These are phyloP conservation scores for Fraxinus sp. DNA, from an alignment of 305 asterid genomes.

Conservation along the genomic window DNA sequence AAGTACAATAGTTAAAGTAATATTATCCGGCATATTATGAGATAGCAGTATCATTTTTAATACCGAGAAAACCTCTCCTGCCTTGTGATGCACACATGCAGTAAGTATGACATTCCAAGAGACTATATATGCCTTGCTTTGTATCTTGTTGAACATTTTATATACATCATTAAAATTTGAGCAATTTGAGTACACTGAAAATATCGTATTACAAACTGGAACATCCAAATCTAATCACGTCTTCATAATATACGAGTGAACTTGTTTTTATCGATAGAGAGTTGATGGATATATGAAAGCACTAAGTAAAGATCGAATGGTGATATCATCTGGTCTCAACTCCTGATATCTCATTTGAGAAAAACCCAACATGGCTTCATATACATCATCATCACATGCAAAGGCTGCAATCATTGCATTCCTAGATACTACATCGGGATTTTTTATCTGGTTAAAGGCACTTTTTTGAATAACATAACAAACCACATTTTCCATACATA, in stretches of 20 bases:
- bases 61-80: slow-evolving; percentile 49
- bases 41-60: slow-evolving; percentile 47
- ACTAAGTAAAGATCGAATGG: slow-evolving; percentile 65
- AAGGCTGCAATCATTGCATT: slow-evolving; percentile 64
- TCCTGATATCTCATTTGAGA: slow-evolving; percentile 57
- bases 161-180: slow-evolving; percentile 42
- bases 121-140: slow-evolving; percentile 52
- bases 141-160: slow-evolving; percentile 46
- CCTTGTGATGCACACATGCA: slow-evolving; percentile 44
- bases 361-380: slow-evolving; percentile 48
- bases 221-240: slow-evolving; percentile 41
- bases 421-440: slow-evolving; percentile 69
- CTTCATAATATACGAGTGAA: slow-evolving; percentile 57
- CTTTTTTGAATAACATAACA: slow-evolving; percentile 50
- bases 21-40: slow-evolving; percentile 50
- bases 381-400: slow-evolving; percentile 51
- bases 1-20: slow-evolving; percentile 46
- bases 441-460: slow-evolving; percentile 49
- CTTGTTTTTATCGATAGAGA: slow-evolving; percentile 57
- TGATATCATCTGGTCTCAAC: slow-evolving; percentile 53
- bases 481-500: slow-evolving; percentile 76
- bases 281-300: slow-evolving; percentile 40
- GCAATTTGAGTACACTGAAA: slow-evolving; percentile 69
- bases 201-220: slow-evolving; percentile 63
- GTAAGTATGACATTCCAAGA: slow-evolving; percentile 74